A percentile compares a stretch with the other conserved stretches of the same genome.
Conservation (phyloP, 2,329 filamentous ascomycete genomes). For the Beauveria sp. region DNA sequence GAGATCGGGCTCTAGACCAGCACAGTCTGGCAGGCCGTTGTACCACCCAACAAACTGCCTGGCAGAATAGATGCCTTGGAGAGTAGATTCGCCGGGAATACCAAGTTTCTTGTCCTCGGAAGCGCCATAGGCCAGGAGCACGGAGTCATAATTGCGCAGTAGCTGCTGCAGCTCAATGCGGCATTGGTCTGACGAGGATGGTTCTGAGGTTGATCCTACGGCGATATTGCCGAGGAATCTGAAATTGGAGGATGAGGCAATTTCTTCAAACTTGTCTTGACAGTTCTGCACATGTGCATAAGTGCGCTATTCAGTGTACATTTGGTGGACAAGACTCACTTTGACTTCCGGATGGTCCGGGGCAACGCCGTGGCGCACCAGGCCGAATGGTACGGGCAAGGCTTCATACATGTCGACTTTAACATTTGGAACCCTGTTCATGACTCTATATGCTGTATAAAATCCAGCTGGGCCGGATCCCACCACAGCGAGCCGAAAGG, state of each 20-base stretch:
- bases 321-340: slow-evolving; percentile 39
- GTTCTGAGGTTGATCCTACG: slow-evolving; percentile 50
- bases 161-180: slow-evolving; percentile 60
- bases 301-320: background rate
- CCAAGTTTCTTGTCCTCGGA: slow-evolving; percentile 72
- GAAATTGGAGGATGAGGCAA: slow-evolving; percentile 74
- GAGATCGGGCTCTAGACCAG: slow-evolving; percentile 64
- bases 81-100: slow-evolving; percentile 67
- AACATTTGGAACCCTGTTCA: slow-evolving; percentile 64
- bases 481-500: slow-evolving; percentile 76
- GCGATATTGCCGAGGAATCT: slow-evolving; percentile 86
- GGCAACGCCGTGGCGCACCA: slow-evolving; percentile 92
- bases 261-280: slow-evolving; percentile 84
- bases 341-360: slow-evolving; percentile 98
- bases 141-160: slow-evolving; percentile 78
- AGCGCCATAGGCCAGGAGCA: slow-evolving; percentile 89
- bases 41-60: slow-evolving; percentile 97
- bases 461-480: slow-evolving; percentile 95
- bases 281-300: slow-evolving; percentile 59
- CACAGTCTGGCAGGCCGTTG: slow-evolving; percentile 83
- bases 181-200: slow-evolving; percentile 28
- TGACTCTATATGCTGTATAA: slow-evolving; percentile 81
- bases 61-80: slow-evolving; percentile 76
- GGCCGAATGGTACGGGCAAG: slow-evolving; percentile 82
- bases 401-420: slow-evolving; percentile 94